Base-by-base conservation (phyloP, 1,284 basidiomycete genomes). In the Melampsora larici-populina region DNA sequence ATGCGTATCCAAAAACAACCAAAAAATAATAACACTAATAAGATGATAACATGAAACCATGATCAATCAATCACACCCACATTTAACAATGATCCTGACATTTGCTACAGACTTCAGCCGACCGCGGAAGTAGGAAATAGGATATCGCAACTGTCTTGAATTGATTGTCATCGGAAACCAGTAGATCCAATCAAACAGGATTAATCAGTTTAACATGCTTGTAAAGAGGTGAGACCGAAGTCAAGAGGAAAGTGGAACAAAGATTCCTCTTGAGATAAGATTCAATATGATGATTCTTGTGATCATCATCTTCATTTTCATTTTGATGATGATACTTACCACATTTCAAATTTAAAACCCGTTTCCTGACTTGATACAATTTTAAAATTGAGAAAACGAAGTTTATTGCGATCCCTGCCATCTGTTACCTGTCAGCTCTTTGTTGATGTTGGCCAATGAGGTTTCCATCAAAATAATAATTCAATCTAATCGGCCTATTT, bases 81-180 rank as follows among this genome's bases (percentile, higher is more conserved):
- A n/a, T n/a, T n/a, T n/a, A n/a, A n/a, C n/a, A n/a, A n/a, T n/a
- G n/a, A n/a, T n/a, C n/a, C n/a, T n/a, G n/a, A n/a, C n/a, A n/a
- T n/a, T n/a, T n/a, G n/a, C n/a, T n/a, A n/a, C n/a, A n/a, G n/a
- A n/a, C n/a, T n/a, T n/a, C n/a, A n/a, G n/a, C 91, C 93, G 64
- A 94, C 87, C 79, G 88, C 91, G 63, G 91, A 90, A 15, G 94
- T 92, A 15, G 96, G 97, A 82, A 95, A 89, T 89, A 92, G 93
- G 80, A 94, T 85, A 82, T 96, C 93, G 78, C 94, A 86, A 26
- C 88, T 83, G 84, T 96, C 93, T 80, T 93, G 89, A 69, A 90
- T 85, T 82, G 96, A 89, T 84, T 96, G 93, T 81, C 88, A 88
- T 29, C 90, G 88, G 36, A 89, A 88, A 7, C 87, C 88, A 40